Base-by-base conservation (phyloP, 2,329 filamentous ascomycete genomes). In the Trichoderma koningii region DNA sequence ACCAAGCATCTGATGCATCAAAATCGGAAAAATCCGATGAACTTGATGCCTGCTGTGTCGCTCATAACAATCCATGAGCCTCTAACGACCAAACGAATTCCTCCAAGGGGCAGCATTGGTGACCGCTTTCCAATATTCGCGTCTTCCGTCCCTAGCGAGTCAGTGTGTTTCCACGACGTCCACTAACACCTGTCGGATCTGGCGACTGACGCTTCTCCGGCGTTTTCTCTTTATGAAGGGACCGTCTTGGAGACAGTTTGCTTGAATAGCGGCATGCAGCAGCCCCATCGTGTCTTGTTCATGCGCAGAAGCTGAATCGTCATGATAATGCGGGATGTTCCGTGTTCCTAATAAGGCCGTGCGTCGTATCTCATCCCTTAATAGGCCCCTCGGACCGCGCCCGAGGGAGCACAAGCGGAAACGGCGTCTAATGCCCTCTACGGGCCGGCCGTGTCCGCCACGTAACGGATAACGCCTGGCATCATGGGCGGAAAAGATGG, bases 91-190 rank as follows among this genome's bases (percentile, higher is more conserved):
- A 7, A 45, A 7, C 3, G 19, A 45, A 63, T 21, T 12, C 23
- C 41, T 19, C n/a, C 41, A 38, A 7, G 50, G 38, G 48, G 59
- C 41, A 47, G 38, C 15, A 51, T 50, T 50, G 34, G 12, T 14
- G 34, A 38, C 28, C 48, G 23, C 44, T 41, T 12, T n/a, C 57
- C 28, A 61, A 38, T 44, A 44, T 30, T 30, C 14, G 34, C 45
- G 42, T 51, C 42, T 52, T 19, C 47, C 47, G 34, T 47, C 41
- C 60, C 60, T 63, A 63, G 50, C 60, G 60, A 55, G 48, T 55
- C 50, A 63, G 21, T 47, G 26, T 53, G 48, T 47, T 53, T 63
- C 60, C 21, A 47, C 9, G 48, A 26, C 50, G 50, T 34, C 48
- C 41, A 63, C 60, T 63, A 63, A 42, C 41, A 55, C 45, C n/a